These are phyloP conservation scores for Suillus alpinus DNA, from an alignment of 768 basidiomycete species.

Conservation along the genomic window DNA sequence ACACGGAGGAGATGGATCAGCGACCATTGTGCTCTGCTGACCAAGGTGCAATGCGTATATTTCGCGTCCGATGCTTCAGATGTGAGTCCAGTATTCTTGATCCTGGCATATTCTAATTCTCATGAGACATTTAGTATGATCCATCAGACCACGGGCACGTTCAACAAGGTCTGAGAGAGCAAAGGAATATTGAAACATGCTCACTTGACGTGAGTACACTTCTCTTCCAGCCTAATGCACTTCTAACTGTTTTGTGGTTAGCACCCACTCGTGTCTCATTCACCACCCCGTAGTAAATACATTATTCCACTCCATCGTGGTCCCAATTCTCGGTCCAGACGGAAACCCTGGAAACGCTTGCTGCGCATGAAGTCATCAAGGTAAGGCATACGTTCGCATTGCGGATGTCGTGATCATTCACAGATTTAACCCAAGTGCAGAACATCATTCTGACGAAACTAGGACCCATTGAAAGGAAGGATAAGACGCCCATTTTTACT, in stretches of 20 bases:
- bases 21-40: constrained; percentile 57
- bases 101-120: not conserved
- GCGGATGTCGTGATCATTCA: not conserved
- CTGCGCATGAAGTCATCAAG: not conserved
- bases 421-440: not conserved
- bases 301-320: not conserved
- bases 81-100: not conserved
- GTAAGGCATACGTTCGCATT: not conserved
- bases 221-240: not conserved
- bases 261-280: not conserved
- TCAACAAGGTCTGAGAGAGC: constrained; percentile 1
- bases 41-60: constrained; percentile 22
- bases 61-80: not conserved
- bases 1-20: constrained; percentile 41
- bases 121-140: not conserved
- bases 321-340: not conserved
- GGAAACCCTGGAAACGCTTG: not conserved
- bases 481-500: not conserved
- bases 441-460: not conserved
- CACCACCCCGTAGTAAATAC: not conserved
- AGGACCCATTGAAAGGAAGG: not conserved
- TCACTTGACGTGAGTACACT: not conserved
- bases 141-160: not conserved
- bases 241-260: not conserved
- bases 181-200: not conserved